Percentiles rank a stretch among this genome's conserved stretches.
These are phyloP conservation scores for Hansfordia pulvinata DNA, from an alignment of 2,329 filamentous ascomycete genomes.

Conservation along the genomic window DNA sequence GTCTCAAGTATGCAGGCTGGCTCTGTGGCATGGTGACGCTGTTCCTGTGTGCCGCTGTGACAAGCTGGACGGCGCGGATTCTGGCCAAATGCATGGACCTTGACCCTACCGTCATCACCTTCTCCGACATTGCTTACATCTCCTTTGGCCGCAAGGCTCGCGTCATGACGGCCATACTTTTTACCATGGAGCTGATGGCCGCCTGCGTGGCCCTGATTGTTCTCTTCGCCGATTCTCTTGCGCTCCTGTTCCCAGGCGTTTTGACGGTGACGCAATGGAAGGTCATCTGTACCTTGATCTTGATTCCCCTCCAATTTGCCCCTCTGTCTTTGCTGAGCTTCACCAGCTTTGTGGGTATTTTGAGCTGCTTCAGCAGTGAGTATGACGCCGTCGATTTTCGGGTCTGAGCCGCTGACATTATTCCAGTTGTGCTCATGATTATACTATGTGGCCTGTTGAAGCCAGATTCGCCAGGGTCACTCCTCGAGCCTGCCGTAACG, in stretches of 20 bases:
- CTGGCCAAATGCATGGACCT: conserved; percentile 81
- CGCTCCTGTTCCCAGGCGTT: conserved; percentile 61
- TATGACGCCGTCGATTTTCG: conserved; percentile 12
- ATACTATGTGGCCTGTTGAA: conserved; percentile 81
- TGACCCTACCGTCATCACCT: conserved; percentile 77
- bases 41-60: conserved; percentile 58
- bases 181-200: conserved; percentile 75
- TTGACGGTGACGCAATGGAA: conserved; percentile 65
- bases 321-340: conserved; percentile 77
- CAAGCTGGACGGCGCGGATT: conserved; percentile 74
- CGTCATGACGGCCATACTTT: conserved; percentile 70
- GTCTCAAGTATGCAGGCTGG: conserved; percentile 81
- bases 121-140: conserved; percentile 84
- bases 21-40: conserved; percentile 67
- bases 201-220: conserved; percentile 83
- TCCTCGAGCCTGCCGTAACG: conserved; percentile 66
- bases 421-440: conserved; percentile 68
- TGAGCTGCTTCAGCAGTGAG: conserved; percentile 78
- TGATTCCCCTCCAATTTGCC: conserved; percentile 74
- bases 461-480: conserved; percentile 62
- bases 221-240: conserved; percentile 83
- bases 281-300: conserved; percentile 61
- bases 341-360: conserved; percentile 84
- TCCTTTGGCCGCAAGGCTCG: conserved; percentile 77
- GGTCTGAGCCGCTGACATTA: conserved; percentile 4